Conservation (phyloP, 441 rosid species). For the Erodium texanum region DNA sequence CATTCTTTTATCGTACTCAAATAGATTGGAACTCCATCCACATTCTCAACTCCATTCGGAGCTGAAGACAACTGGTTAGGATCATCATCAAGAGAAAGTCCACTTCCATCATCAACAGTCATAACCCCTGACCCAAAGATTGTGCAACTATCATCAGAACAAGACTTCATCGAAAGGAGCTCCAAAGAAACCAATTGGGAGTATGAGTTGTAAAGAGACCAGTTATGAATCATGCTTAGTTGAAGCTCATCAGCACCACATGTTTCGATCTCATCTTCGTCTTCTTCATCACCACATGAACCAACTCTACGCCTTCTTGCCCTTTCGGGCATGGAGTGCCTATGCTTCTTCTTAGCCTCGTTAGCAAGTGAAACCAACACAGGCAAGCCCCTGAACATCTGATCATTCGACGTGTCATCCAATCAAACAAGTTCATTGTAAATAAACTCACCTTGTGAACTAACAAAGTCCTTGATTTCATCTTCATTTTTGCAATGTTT, state of each 20-base stretch:
- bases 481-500: conserved; percentile 42
- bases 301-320: conserved; percentile 24
- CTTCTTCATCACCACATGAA: conserved; percentile 35
- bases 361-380: conserved; percentile 51
- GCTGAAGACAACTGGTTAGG: conserved; percentile 32
- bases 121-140: conserved; percentile 68
- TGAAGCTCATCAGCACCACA: conserved; percentile 44
- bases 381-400: conserved; percentile 41
- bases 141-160: conserved; percentile 59
- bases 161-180: conserved; percentile 67
- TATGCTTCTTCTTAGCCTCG: conserved; percentile 30
- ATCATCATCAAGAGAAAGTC: conserved; percentile 38
- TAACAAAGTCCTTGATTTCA: conserved; percentile 48
- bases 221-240: conserved; percentile 51
- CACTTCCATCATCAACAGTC: conserved; percentile 56
- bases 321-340: conserved; percentile 19
- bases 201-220: conserved; percentile 75
- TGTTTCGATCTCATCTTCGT: conserved; percentile 32
- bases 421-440: conserved; percentile 66
- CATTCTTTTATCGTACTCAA: conserved; percentile 76
- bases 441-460: conserved; percentile 69
- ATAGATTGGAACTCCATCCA: conserved; percentile 43
- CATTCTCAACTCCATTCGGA: conserved; percentile 24
- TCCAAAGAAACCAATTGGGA: conserved; percentile 62
- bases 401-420: conserved; percentile 56